A percentile compares a stretch with the other conserved stretches of the same genome.
These are phyloP conservation scores for Fusarium sp. DNA, from an alignment of 2,329 filamentous ascomycete genomes.

Conservation along the genomic window DNA sequence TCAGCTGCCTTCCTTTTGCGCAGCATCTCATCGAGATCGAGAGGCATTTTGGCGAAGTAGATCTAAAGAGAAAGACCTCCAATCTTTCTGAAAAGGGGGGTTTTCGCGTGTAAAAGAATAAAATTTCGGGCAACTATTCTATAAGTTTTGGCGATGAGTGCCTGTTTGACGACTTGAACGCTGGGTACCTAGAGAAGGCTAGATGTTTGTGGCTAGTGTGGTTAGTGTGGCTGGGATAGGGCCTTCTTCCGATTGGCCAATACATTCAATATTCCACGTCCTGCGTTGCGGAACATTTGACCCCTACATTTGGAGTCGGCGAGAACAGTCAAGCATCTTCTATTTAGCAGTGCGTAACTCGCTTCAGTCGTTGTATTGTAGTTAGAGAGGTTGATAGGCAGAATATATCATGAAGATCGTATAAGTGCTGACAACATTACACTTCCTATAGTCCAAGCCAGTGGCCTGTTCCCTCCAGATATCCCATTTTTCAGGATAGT, in stretches of 20 bases:
- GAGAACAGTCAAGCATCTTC: neutral
- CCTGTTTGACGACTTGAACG: neutral
- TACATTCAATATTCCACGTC: neutral
- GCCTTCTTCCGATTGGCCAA: neutral
- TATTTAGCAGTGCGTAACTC: neutral
- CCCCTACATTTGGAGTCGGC: too few relatives aligned
- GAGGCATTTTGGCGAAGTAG: constrained; percentile 48
- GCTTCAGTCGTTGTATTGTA: neutral
- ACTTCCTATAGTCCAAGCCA: neutral
- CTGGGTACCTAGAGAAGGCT: neutral
- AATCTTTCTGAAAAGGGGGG: too few relatives aligned
- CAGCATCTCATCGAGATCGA: constrained; percentile 88
- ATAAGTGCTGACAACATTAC: neutral
- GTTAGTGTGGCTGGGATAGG: neutral
- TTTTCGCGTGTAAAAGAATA: neutral
- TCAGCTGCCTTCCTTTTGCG: constrained; percentile 88
- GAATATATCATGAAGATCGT: neutral
- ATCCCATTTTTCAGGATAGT: neutral
- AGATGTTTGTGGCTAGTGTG: neutral
- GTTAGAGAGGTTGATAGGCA: neutral
- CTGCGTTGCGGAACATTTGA: neutral
- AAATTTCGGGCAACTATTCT: neutral
- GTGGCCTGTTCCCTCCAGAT: neutral
- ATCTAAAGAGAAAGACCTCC: neutral
- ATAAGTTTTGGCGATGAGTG: neutral